Conservation (phyloP, 257 asterid genomes). For the Lavandula angustifolia region DNA sequence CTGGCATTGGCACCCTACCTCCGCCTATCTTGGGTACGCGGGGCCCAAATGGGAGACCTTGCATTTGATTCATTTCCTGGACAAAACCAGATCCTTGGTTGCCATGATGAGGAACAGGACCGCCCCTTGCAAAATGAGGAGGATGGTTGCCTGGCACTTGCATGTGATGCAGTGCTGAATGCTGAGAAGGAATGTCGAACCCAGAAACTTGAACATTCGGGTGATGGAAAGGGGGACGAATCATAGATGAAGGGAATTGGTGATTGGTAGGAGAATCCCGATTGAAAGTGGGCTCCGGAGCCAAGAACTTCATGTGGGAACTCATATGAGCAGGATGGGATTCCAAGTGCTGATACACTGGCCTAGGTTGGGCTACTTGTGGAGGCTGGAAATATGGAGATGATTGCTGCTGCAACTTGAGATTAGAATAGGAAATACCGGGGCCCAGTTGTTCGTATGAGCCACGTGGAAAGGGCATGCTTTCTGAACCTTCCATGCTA, state of each 20-base stretch:
- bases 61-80: conserved; percentile 61
- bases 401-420: conserved; percentile 59
- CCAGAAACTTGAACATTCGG: conserved; percentile 57
- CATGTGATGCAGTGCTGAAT: conserved; percentile 62
- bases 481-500: conserved; percentile 45
- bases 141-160: conserved; percentile 59
- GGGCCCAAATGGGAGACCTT: conserved; percentile 59
- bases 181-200: conserved; percentile 58
- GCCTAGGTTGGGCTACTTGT: conserved; percentile 58
- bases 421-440: conserved; percentile 41
- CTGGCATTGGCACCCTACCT: conserved; percentile 60
- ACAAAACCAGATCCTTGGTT: conserved; percentile 51
- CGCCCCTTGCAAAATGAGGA: conserved; percentile 52
- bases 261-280: conserved; percentile 51
- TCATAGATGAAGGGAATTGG: conserved; percentile 49
- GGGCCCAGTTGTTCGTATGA: conserved; percentile 51
- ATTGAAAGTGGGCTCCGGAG: conserved; percentile 48
- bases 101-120: conserved; percentile 53
- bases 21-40: conserved; percentile 50
- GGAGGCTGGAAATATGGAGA: conserved; percentile 52
- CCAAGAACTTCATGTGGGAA: conserved; percentile 60
- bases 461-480: conserved; percentile 43
- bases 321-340: conserved; percentile 52
- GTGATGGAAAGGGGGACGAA: conserved; percentile 60
- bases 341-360: conserved; percentile 56